Percentiles rank a stretch among this genome's conserved stretches.
phyloP scores from a whole-genome alignment of 148 eudicot species.

The Rhododendron mucronatum region DNA sequence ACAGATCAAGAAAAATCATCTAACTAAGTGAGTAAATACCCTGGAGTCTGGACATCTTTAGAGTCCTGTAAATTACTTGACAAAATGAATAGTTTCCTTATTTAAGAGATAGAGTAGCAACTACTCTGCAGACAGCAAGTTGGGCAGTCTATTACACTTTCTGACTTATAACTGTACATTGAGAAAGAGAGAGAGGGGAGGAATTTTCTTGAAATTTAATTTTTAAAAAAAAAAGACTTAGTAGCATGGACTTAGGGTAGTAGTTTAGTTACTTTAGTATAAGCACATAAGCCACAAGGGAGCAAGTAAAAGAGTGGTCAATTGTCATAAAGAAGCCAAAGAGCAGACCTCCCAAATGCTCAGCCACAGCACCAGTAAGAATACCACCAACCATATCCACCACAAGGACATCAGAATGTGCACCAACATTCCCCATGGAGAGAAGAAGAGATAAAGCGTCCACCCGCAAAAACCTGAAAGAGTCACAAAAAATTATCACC shows the following conservation, averaged over 20 bases:
- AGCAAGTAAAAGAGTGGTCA: not conserved
- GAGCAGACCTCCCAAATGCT: constrained; percentile 84
- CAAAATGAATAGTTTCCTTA: not conserved
- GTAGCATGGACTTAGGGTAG: not conserved
- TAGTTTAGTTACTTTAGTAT: no score
- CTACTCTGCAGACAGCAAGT: not conserved
- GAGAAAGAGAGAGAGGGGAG: no score
- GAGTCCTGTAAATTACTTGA: not conserved
- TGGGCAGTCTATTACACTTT: not conserved
- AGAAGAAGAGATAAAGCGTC: constrained; percentile 80
- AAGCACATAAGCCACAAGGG: not conserved
- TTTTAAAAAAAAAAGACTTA: no score
- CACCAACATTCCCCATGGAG: constrained; percentile 73
- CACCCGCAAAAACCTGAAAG: constrained; percentile 63
- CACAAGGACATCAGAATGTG: constrained; percentile 76
- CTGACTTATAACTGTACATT: not conserved
- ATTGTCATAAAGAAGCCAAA: constrained; percentile 4
- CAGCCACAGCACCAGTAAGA: constrained; percentile 89
- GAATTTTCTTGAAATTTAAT: not conserved
- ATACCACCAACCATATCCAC: constrained; percentile 92
- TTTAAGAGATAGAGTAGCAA: not conserved
- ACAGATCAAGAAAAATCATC: not conserved
- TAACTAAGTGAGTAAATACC: not conserved
- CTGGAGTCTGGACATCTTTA: not conserved
- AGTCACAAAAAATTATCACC: not conserved